Evolutionary conservation across 2,329 filamentous ascomycete genomes (phyloP).

Genomic region (Acrocalymma vagum): DNA sequence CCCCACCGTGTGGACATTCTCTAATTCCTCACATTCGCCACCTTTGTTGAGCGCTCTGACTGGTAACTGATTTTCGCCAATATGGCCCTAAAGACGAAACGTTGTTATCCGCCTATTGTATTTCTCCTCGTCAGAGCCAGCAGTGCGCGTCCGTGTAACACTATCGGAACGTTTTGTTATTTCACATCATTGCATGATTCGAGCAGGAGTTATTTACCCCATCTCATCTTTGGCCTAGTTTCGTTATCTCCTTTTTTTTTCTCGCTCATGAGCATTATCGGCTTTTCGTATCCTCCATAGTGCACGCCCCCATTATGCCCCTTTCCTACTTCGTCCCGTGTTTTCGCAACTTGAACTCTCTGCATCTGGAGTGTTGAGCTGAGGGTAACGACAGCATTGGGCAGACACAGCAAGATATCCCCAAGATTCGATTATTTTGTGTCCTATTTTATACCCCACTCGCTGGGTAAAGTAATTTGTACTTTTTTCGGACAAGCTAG

Average conservation of each 20-base stretch:
- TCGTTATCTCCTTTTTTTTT: slow-evolving; percentile 7
- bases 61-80: neutral
- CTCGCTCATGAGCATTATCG: slow-evolving; percentile 11
- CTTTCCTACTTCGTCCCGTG: slow-evolving; percentile 9
- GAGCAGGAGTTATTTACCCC: slow-evolving; percentile 17
- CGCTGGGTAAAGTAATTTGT: slow-evolving; percentile 12
- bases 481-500: slow-evolving; percentile 7
- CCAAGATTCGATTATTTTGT: slow-evolving; percentile 15
- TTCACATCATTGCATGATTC: slow-evolving; percentile 22
- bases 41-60: neutral
- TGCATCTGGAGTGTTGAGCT: slow-evolving; percentile 23
- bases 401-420: slow-evolving; percentile 26
- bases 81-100: neutral
- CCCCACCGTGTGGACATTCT: no score
- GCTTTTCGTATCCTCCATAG: neutral
- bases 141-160: slow-evolving; percentile 14
- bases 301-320: no score
- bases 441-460: slow-evolving; percentile 8
- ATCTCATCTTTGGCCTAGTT: slow-evolving; percentile 7
- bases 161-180: slow-evolving; percentile 11
- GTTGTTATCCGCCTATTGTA: neutral
- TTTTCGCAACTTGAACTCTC: slow-evolving; percentile 11
- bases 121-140: slow-evolving; percentile 2
- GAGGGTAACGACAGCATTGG: slow-evolving; percentile 20
- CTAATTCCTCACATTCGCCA: neutral